These are phyloP conservation scores for Sclerotinia borealis DNA, from an alignment of 2,329 filamentous ascomycete genomes.

Conservation along the genomic window DNA sequence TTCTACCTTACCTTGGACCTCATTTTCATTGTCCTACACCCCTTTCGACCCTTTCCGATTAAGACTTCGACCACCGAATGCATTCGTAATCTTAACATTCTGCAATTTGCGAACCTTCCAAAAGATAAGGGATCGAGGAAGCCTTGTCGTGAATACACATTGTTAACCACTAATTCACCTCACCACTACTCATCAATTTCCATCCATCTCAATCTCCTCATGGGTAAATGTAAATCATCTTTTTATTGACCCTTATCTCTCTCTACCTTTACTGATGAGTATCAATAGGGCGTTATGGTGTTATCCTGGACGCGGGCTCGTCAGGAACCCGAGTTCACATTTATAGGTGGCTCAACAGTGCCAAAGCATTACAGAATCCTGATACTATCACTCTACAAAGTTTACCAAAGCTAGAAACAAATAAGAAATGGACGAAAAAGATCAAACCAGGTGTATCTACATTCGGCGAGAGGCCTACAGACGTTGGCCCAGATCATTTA, in stretches of 20 bases:
- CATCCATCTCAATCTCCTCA: background rate
- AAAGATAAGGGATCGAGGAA: background rate
- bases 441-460: conserved; percentile 89
- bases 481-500: conserved; percentile 77
- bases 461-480: conserved; percentile 70
- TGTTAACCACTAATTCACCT: background rate
- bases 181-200: background rate
- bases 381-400: conserved; percentile 54
- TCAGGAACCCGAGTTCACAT: conserved; percentile 93
- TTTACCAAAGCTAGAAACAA: conserved; percentile 75
- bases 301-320: conserved; percentile 95
- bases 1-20: background rate
- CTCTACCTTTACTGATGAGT: background rate
- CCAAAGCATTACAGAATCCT: conserved; percentile 57
- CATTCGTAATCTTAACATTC: background rate
- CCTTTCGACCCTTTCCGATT: background rate
- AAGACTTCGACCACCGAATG: background rate
- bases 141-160: too few relatives aligned
- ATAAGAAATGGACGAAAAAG: conserved; percentile 87
- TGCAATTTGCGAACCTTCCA: background rate
- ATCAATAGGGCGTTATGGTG: conserved; percentile 62
- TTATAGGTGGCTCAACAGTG: conserved; percentile 84
- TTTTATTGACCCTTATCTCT: background rate
- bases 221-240: conserved; percentile 11
- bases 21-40: background rate